Conservation (phyloP, 768 basidiomycete species). For the Boletus huronensis region DNA sequence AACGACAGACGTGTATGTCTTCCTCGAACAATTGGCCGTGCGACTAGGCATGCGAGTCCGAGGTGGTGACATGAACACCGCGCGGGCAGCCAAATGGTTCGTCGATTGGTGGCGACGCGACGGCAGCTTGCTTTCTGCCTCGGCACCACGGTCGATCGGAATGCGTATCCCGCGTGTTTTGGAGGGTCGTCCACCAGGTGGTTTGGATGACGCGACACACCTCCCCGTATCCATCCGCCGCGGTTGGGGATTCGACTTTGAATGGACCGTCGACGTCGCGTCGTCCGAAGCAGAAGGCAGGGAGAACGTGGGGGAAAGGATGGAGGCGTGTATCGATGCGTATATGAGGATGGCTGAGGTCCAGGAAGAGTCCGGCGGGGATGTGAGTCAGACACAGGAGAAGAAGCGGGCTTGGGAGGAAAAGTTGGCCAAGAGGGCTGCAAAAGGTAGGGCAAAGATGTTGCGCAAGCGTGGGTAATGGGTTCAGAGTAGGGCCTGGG, state of each 20-base stretch:
- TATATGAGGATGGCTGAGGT: slow-evolving; percentile 42
- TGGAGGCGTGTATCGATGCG: slow-evolving; percentile 66
- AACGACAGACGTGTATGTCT: slow-evolving; percentile 56
- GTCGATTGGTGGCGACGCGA: slow-evolving; percentile 85
- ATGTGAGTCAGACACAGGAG: slow-evolving; percentile 67
- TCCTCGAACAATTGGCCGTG: slow-evolving; percentile 65
- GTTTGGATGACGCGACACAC: not conserved
- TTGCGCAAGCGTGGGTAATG: slow-evolving; percentile 22
- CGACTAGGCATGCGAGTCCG: slow-evolving; percentile 81
- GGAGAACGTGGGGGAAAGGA: slow-evolving; percentile 52
- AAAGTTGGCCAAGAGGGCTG: slow-evolving; percentile 37
- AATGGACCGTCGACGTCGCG: slow-evolving; percentile 47
- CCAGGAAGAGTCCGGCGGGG: slow-evolving; percentile 53
- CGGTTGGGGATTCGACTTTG: slow-evolving; percentile 86
- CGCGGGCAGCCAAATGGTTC: slow-evolving; percentile 76
- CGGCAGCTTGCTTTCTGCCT: slow-evolving; percentile 56
- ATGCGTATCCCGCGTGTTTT: not conserved
- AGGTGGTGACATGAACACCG: slow-evolving; percentile 68
- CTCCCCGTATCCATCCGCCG: slow-evolving; percentile 32
- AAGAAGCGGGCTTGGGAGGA: slow-evolving; percentile 53
- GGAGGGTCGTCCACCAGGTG: not conserved
- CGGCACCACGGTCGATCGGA: slow-evolving; percentile 31
- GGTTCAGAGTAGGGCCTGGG: not conserved
- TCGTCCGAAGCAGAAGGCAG: slow-evolving; percentile 1
- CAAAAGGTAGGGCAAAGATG: slow-evolving; percentile 30